phyloP scores from a whole-genome alignment of 2,329 filamentous ascomycete species.

The Paecilomyces variotii region DNA sequence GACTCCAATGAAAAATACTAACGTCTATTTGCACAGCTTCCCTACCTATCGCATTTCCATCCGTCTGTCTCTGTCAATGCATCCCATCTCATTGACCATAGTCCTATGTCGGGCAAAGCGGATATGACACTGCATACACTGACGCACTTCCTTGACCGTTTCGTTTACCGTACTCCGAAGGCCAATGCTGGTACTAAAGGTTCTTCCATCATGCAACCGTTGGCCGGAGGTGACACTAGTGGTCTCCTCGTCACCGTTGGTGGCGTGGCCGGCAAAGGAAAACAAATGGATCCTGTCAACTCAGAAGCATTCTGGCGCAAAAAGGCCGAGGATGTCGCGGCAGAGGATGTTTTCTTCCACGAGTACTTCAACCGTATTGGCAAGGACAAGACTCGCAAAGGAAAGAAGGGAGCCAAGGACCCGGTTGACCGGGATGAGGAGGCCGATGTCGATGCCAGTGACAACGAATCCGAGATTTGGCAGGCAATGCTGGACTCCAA shows the following conservation, averaged over 20 bases:
- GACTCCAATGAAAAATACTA: not conserved
- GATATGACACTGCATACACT: constrained; percentile 85
- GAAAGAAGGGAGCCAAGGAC: constrained; percentile 44
- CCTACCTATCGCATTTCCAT: constrained; percentile 77
- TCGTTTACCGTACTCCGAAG: constrained; percentile 95
- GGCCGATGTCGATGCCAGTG: constrained; percentile 46
- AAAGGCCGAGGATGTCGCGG: constrained; percentile 77
- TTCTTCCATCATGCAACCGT: constrained; percentile 92
- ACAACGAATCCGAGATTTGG: constrained; percentile 77
- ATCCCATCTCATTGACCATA: constrained; percentile 58
- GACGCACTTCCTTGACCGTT: constrained; percentile 93
- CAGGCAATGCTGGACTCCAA: constrained; percentile 75
- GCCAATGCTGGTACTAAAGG: constrained; percentile 58
- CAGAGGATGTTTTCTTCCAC: constrained; percentile 96
- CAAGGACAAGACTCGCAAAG: constrained; percentile 53
- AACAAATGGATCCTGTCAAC: constrained; percentile 65
- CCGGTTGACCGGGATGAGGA: constrained; percentile 33
- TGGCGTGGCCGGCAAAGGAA: constrained; percentile 38
- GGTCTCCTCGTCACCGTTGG: constrained; percentile 52
- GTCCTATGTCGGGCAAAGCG: constrained; percentile 73
- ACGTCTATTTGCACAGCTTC: constrained; percentile 32
- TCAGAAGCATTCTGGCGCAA: constrained; percentile 85
- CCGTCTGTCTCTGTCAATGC: constrained; percentile 86
- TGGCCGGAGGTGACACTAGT: constrained; percentile 55
- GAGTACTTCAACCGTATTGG: constrained; percentile 79